Evolutionary conservation across 371 early-diverging fungal species (phyloP).

Genomic region (Rhizopus sp.): DNA sequence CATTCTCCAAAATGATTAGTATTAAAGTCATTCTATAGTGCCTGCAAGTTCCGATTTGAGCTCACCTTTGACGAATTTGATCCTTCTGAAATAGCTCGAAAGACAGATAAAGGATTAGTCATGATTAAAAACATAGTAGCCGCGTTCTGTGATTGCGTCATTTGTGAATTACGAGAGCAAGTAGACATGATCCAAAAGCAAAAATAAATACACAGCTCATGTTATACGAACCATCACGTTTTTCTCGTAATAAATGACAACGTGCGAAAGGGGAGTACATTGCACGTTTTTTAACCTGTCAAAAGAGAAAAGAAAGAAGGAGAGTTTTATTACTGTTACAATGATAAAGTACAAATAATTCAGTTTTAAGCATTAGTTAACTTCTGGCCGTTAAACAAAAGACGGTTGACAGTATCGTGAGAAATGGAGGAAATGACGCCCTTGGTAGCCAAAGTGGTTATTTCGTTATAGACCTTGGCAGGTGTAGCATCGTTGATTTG

Average conservation of each 20-base stretch:
- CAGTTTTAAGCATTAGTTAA: slow-evolving; percentile 7
- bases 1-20: neutral
- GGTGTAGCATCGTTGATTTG: slow-evolving; percentile 25
- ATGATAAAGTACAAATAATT: neutral
- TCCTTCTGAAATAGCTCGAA: slow-evolving; percentile 57
- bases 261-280: too few relatives aligned
- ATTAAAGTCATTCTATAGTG: slow-evolving; percentile 30
- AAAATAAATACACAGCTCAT: neutral
- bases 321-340: too few relatives aligned
- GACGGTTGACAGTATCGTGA: slow-evolving; percentile 7
- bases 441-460: slow-evolving; percentile 22
- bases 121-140: slow-evolving; percentile 27
- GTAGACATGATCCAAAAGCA: slow-evolving; percentile 15
- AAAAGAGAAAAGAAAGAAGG: too few relatives aligned
- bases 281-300: too few relatives aligned
- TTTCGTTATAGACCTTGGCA: slow-evolving; percentile 24
- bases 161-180: slow-evolving; percentile 33
- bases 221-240: too few relatives aligned
- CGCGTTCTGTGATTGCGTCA: slow-evolving; percentile 36
- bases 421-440: neutral
- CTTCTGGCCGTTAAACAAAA: slow-evolving; percentile 26
- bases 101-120: slow-evolving; percentile 48
- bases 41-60: slow-evolving; percentile 65
- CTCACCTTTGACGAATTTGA: slow-evolving; percentile 54
- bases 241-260: too few relatives aligned